These are phyloP conservation scores for Candida pseudoviswanathii DNA, from an alignment of 1,139 yeast species.

Conservation along the genomic window DNA sequence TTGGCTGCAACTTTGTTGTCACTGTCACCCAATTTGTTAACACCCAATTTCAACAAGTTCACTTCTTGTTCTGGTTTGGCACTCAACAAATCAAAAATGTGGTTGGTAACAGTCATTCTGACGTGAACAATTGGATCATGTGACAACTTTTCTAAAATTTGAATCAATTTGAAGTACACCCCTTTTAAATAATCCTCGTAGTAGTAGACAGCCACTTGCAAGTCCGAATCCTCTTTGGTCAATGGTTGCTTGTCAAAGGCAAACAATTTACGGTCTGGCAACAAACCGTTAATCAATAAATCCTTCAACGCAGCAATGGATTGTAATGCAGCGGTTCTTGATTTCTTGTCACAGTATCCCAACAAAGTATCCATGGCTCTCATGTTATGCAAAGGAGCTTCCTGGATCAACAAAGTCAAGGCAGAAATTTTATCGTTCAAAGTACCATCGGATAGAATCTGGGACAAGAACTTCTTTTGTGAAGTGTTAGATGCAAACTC, in stretches of 20 bases:
- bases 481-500: slow-evolving; percentile 82
- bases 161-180: slow-evolving; percentile 67
- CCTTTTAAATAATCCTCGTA: slow-evolving; percentile 89
- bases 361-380: slow-evolving; percentile 81
- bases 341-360: slow-evolving; percentile 83
- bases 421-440: slow-evolving; percentile 95
- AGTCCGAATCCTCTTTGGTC: slow-evolving; percentile 43
- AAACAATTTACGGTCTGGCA: slow-evolving; percentile 82
- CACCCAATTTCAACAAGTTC: slow-evolving; percentile 83
- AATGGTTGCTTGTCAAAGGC: slow-evolving; percentile 81
- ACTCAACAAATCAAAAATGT: slow-evolving; percentile 76
- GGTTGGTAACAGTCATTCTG: slow-evolving; percentile 73
- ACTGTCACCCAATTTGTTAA: slow-evolving; percentile 89
- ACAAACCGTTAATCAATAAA: slow-evolving; percentile 74
- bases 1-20: slow-evolving; percentile 91
- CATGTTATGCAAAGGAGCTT: slow-evolving; percentile 88
- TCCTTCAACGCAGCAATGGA: slow-evolving; percentile 90
- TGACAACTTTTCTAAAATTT: slow-evolving; percentile 70
- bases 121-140: slow-evolving; percentile 95
- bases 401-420: slow-evolving; percentile 86
- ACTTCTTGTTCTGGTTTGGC: slow-evolving; percentile 97
- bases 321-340: slow-evolving; percentile 91
- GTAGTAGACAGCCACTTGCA: slow-evolving; percentile 70
- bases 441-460: slow-evolving; percentile 90
- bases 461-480: slow-evolving; percentile 86